phyloP scores from a whole-genome alignment of 2,329 filamentous ascomycete species.

The Fusarium succisae region DNA sequence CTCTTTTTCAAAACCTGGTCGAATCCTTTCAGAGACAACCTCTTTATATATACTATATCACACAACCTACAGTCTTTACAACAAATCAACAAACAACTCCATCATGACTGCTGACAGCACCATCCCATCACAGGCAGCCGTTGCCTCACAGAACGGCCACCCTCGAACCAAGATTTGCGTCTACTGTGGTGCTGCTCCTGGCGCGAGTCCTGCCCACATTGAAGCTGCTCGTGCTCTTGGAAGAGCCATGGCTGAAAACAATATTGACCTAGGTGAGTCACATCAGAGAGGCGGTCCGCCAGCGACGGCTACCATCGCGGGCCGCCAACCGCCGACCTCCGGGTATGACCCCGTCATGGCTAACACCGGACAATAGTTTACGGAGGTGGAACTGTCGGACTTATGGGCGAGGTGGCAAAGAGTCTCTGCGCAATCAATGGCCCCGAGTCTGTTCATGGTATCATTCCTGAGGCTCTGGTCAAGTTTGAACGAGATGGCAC shows the following conservation, averaged over 20 bases:
- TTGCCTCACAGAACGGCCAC: conserved; percentile 42
- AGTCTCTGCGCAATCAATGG: conserved; percentile 86
- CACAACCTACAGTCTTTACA: neutral
- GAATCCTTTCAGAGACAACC: neutral
- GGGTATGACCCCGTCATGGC: neutral
- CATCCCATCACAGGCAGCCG: conserved; percentile 11
- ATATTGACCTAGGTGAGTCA: conserved; percentile 75
- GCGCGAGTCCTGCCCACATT: conserved; percentile 77
- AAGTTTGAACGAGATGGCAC: conserved; percentile 76
- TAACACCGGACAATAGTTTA: conserved; percentile 68
- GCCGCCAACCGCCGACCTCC: neutral
- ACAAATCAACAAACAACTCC: conserved; percentile 1
- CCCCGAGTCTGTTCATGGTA: conserved; percentile 85
- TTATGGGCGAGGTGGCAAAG: conserved; percentile 94
- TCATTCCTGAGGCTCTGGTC: conserved; percentile 89
- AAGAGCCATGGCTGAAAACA: conserved; percentile 75
- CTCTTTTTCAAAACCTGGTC: neutral
- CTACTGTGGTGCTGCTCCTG: conserved; percentile 87
- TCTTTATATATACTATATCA: neutral
- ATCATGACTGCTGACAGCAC: conserved; percentile 45
- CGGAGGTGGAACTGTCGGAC: conserved; percentile 90
- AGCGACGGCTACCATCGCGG: neutral
- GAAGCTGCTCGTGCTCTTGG: conserved; percentile 82
- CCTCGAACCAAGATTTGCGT: conserved; percentile 80
- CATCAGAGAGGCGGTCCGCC: neutral